phyloP scores from a whole-genome alignment of 768 basidiomycete genomes.

The Naganishia vaughanmartiniae region DNA sequence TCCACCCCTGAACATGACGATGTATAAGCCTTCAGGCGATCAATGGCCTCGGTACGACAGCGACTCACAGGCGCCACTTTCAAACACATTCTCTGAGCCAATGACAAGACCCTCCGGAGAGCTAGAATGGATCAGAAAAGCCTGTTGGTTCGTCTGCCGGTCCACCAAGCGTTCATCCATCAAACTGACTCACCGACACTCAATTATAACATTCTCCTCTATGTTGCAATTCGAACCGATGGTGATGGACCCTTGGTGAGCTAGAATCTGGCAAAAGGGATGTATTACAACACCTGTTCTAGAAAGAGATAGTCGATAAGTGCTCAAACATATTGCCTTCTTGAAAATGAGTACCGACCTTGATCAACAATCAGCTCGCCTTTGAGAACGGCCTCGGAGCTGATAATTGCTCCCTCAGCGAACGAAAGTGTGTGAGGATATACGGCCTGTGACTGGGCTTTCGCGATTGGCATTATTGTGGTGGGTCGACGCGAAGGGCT shows the following conservation, averaged over 20 bases:
- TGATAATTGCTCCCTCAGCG: slow-evolving; percentile 65
- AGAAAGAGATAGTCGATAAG: neutral
- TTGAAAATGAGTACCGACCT: slow-evolving; percentile 40
- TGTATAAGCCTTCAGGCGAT: neutral
- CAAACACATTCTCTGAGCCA: slow-evolving; percentile 89
- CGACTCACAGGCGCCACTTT: slow-evolving; percentile 83
- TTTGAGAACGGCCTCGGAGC: slow-evolving; percentile 89
- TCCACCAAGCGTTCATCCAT: neutral
- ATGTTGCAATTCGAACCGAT: slow-evolving; percentile 85
- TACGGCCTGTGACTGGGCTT: slow-evolving; percentile 5
- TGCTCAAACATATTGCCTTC: neutral
- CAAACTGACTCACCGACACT: slow-evolving; percentile 66
- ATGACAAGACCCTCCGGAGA: slow-evolving; percentile 54
- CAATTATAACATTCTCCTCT: slow-evolving; percentile 84
- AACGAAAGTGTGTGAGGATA: slow-evolving; percentile 20
- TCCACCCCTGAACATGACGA: slow-evolving; percentile 17
- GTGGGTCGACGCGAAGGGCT: neutral
- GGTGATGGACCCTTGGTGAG: slow-evolving; percentile 82
- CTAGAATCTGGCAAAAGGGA: slow-evolving; percentile 89
- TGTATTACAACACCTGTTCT: slow-evolving; percentile 76
- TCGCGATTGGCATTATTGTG: slow-evolving; percentile 1
- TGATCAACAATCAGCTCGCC: slow-evolving; percentile 88
- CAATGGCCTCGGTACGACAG: neutral
- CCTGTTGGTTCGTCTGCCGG: neutral
- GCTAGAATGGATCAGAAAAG: slow-evolving; percentile 36